Base-by-base conservation (phyloP, 306 rosid species). In the Trifolium pratense region DNA sequence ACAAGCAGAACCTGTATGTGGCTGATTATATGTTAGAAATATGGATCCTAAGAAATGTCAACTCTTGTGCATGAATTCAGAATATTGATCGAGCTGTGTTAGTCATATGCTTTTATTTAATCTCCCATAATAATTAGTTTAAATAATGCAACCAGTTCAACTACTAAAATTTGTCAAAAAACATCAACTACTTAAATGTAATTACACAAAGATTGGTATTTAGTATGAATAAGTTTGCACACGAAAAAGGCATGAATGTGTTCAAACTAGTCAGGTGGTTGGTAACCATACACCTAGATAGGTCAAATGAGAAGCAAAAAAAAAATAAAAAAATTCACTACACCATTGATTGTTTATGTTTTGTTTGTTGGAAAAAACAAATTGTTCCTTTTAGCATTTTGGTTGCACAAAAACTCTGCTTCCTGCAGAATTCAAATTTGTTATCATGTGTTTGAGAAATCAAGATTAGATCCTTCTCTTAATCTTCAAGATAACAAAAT, bases 1-100 rank as follows among this genome's bases (percentile, higher is more conserved):
- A 52, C 17, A 48, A 59, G 77, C 77, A 78, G 69, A 78, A 84
- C 71, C 81, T 83, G 85, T 77, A 64, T 68, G 59, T 17, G 78
- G 75, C 75, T 18, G 4, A 31, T 55, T 78, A 73, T 49, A 78
- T 79, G 46, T 78, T 75, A 78, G 78, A 84, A 66, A 42, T 66
- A 55, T 75, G 67, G 23, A 10, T 55, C 58, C 32, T 14, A 60
- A 62, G 75, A 77, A 69, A 31, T 75, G 21, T 74, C 75, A 64
- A 18, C 59, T 71, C 55, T 23, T 74, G 55, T 77, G 76, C 75
- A 71, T 74, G 61, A 71, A 46, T 48, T 79, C 36, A 3, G 15
- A 13, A 71, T 43, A 17, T 53, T 42, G 36, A 37, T 65, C 26
- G 66, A 8, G 3, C 39, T 48, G 70, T 82, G 21, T 40, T 49